These are phyloP conservation scores for Diaporthe capsici DNA, from an alignment of 2,329 filamentous ascomycete species.

Conservation along the genomic window DNA sequence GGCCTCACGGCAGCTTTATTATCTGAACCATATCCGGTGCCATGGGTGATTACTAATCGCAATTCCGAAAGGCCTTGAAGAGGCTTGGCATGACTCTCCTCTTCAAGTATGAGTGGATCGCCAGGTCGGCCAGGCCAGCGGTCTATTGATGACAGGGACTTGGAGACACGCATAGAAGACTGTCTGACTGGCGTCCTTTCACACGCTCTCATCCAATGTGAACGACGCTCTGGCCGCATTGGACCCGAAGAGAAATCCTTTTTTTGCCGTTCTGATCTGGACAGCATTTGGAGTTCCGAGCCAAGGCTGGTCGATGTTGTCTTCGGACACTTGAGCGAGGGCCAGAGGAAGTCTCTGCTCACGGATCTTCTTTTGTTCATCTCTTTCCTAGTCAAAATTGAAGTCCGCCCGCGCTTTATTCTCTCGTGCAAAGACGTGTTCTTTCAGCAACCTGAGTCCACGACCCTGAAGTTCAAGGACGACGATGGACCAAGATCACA, in stretches of 20 bases:
- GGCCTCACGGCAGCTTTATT: too few species aligned
- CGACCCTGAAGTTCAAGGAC: slow-evolving; percentile 16
- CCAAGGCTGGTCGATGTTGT: not conserved
- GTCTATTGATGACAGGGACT: not conserved
- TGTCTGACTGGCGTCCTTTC: slow-evolving; percentile 8
- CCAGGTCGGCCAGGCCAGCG: not conserved
- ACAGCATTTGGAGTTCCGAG: slow-evolving; percentile 5
- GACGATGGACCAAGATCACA: not conserved
- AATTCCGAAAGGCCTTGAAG: not conserved
- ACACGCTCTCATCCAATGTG: not conserved
- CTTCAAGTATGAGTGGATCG: not conserved
- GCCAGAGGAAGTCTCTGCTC: not conserved
- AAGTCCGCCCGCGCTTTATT: slow-evolving; percentile 6
- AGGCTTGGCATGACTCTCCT: not conserved
- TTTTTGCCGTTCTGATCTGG: slow-evolving; percentile 37
- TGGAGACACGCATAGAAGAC: slow-evolving; percentile 16
- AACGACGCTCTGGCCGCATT: not conserved
- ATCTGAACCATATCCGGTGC: too few species aligned
- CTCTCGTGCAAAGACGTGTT: slow-evolving; percentile 3
- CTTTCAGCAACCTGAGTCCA: not conserved
- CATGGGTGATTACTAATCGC: too few species aligned
- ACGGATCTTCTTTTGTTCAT: slow-evolving; percentile 29
- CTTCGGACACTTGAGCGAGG: slow-evolving; percentile 28
- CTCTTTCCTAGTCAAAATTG: slow-evolving; percentile 33
- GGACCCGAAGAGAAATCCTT: slow-evolving; percentile 21